These are phyloP conservation scores for Herpetospermum pedunculosum DNA, from an alignment of 306 rosid genomes.

Conservation along the genomic window DNA sequence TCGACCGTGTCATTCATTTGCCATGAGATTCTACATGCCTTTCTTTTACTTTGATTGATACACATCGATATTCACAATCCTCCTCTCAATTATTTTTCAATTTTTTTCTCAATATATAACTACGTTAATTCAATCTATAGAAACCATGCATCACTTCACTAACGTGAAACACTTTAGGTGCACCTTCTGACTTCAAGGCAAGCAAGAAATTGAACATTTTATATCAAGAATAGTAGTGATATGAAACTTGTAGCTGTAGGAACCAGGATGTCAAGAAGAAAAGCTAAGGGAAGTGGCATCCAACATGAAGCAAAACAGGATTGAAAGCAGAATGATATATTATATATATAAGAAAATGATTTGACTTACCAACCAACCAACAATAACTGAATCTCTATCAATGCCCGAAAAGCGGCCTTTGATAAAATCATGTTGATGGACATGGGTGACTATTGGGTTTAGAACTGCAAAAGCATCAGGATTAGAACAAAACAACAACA, in stretches of 20 bases:
- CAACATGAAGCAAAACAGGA: neutral
- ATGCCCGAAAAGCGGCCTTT: constrained; percentile 55
- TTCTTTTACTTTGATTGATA: neutral
- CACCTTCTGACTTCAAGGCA: neutral
- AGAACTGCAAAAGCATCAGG: constrained; percentile 34
- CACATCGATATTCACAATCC: neutral
- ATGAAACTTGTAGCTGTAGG: neutral
- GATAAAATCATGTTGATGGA: constrained; percentile 65
- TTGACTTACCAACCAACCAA: constrained; percentile 77
- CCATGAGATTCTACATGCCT: neutral
- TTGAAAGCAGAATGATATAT: neutral
- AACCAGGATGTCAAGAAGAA: neutral
- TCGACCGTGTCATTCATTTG: too few relatives aligned
- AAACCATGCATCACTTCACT: neutral
- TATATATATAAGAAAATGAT: neutral
- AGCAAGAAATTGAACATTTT: neutral
- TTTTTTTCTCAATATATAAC: neutral
- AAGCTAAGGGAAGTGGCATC: neutral
- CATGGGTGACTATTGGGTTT: constrained; percentile 40
- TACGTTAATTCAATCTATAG: neutral
- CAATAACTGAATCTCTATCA: constrained; percentile 42
- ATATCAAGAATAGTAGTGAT: neutral
- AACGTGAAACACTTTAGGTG: neutral
- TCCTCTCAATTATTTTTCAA: neutral
- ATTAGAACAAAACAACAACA: neutral